phyloP scores from a whole-genome alignment of 495 filamentous ascomycete species.

The Mytilinidion resinicola region DNA sequence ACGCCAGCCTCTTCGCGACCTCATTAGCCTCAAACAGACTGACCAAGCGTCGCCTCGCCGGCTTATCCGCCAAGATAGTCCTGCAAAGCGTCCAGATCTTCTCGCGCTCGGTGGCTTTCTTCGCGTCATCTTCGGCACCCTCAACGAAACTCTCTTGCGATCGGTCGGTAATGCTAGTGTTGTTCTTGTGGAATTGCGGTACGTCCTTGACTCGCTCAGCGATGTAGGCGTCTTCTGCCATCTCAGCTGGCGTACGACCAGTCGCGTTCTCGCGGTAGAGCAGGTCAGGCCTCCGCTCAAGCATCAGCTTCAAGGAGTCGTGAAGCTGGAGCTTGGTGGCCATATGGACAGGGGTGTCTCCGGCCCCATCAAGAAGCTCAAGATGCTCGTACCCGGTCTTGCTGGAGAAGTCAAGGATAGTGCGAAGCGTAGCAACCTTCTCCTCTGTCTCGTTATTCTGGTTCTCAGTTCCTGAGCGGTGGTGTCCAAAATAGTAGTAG shows the following conservation, averaged over 20 bases:
- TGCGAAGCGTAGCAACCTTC: conserved; percentile 30
- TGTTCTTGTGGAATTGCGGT: neutral
- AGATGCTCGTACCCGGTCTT: conserved; percentile 44
- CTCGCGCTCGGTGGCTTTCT: conserved; percentile 14
- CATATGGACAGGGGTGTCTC: conserved; percentile 59
- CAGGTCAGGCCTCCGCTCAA: conserved; percentile 51
- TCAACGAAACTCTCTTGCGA: conserved; percentile 26
- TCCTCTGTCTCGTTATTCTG: conserved; percentile 6
- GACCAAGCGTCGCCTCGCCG: conserved; percentile 54
- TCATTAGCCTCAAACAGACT: conserved; percentile 66
- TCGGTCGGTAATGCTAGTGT: conserved; percentile 4
- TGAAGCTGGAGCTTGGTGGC: conserved; percentile 41
- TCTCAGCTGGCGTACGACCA: conserved; percentile 60
- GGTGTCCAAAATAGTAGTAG: neutral
- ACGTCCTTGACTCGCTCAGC: conserved; percentile 25
- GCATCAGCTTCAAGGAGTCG: conserved; percentile 41
- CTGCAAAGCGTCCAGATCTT: conserved; percentile 24
- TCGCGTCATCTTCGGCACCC: neutral
- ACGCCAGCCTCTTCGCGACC: conserved; percentile 57
- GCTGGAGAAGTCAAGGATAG: conserved; percentile 47
- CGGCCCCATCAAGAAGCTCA: conserved; percentile 57
- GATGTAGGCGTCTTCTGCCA: conserved; percentile 51
- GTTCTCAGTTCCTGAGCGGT: neutral
- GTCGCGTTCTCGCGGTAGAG: conserved; percentile 63
- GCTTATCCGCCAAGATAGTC: conserved; percentile 22